Evolutionary conservation across 73 alveolate species (phyloP), one percentile per base, ranked within the genome.

Genomic region (Paramecium tetraurelia): DNA sequence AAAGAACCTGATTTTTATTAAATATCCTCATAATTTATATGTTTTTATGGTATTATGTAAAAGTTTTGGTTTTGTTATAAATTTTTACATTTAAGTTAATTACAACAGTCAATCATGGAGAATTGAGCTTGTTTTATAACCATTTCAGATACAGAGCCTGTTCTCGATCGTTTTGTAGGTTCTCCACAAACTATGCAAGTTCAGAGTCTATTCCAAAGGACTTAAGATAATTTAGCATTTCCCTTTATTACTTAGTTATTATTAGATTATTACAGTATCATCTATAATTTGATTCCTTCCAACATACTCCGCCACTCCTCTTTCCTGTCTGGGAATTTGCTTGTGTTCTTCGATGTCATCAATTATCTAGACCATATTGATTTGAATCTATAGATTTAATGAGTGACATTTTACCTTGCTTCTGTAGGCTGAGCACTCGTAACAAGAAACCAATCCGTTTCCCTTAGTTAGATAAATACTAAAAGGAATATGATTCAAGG

Each of bases 61-160:
- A 18, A 18, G 31, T 53, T 53, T 53, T 18, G 69, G 69, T 53
- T 16, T 53, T 53, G 31, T 53, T 53, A 18, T 53, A 53, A 53
- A n/a, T 48, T 48, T 53, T 40, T 40, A 40, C 48, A 40, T 40
- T 40, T 40, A 40, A 40, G 69, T 53, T 53, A 53, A 53, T 53
- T 53, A 16, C 69, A 53, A 53, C 69, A 53, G 69, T 53, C 69
- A 53, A 63, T 33, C 84, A 63, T 63, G 77, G 9, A 16, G 41
- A 63, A 63, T 31, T 63, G 84, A 63, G 35, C 46, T 63, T 31
- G 84, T 63, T 63, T 33, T 63, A n/a, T 58, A 96, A 93, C 99
- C 99, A 96, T 68, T 92, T 59, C 98, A 96, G 93, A 92, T 96
- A 96, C 77, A 96, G 94, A 93, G 98, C 95, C 63, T 96, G 92